These are phyloP conservation scores for Ophiorrhiza pumila DNA, from an alignment of 257 asterid genomes.

Conservation along the genomic window DNA sequence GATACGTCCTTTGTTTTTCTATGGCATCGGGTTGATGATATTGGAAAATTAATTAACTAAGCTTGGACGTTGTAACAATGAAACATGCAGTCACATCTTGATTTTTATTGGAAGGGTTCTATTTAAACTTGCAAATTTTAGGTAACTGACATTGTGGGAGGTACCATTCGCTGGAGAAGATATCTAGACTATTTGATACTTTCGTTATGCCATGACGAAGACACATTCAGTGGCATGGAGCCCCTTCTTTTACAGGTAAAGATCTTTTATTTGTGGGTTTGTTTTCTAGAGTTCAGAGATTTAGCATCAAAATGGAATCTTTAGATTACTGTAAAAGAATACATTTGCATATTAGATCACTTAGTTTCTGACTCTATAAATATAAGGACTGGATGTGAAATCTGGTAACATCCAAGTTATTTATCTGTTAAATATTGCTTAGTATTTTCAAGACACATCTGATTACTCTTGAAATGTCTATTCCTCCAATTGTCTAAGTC, in stretches of 20 bases:
- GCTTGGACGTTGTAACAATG: not conserved
- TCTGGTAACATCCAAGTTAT: not conserved
- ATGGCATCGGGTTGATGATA: not conserved
- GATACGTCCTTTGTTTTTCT: not conserved
- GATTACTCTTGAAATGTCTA: not conserved
- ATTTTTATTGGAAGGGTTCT: not conserved
- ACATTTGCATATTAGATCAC: not conserved
- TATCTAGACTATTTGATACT: constrained; percentile 93
- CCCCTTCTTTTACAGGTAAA: constrained; percentile 87
- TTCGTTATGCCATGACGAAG: constrained; percentile 70
- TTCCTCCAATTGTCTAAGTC: not conserved
- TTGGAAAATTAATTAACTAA: not conserved
- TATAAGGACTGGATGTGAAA: not conserved
- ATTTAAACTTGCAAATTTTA: constrained; percentile 23
- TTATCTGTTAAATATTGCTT: not conserved
- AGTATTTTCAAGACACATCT: not conserved
- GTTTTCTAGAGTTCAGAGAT: constrained; percentile 9
- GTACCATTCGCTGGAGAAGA: constrained; percentile 95
- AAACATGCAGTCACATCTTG: not conserved
- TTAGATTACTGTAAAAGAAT: not conserved
- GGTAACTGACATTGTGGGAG: constrained; percentile 97
- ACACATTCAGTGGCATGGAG: constrained; percentile 68
- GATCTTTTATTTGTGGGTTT: constrained; percentile 8
- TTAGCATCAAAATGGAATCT: not conserved
- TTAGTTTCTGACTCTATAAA: not conserved